Conservation (phyloP, 257 asterid genomes). For the Forsythia viridissima region DNA sequence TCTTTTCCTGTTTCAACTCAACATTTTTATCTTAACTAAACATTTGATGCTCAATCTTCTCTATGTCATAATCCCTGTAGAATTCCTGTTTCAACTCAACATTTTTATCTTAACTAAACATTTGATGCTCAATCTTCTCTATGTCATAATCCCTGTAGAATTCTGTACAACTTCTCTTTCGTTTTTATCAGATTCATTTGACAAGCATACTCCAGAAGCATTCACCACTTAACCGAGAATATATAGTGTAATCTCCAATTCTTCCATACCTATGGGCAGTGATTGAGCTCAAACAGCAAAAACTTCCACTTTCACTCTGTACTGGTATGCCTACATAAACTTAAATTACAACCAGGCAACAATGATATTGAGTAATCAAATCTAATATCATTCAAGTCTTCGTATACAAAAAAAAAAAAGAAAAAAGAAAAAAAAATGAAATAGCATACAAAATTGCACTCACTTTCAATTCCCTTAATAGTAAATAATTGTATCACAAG, state of each 20-base stretch:
- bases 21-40: neutral
- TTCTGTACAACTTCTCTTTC: neutral
- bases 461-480: neutral
- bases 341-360: neutral
- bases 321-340: neutral
- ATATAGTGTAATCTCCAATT: neutral
- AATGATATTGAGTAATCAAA: neutral
- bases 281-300: neutral
- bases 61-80: too few species aligned
- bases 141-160: neutral
- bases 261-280: neutral
- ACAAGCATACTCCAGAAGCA: neutral
- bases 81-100: neutral
- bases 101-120: neutral
- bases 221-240: neutral
- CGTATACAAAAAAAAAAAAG: too few species aligned
- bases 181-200: neutral
- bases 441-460: neutral
- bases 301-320: too few species aligned
- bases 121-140: neutral
- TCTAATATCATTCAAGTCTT: neutral
- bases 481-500: neutral
- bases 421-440: too few species aligned
- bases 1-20: neutral
- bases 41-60: neutral